These are phyloP conservation scores for Leccinum huronense DNA, from an alignment of 1,284 basidiomycete species.

Conservation along the genomic window DNA sequence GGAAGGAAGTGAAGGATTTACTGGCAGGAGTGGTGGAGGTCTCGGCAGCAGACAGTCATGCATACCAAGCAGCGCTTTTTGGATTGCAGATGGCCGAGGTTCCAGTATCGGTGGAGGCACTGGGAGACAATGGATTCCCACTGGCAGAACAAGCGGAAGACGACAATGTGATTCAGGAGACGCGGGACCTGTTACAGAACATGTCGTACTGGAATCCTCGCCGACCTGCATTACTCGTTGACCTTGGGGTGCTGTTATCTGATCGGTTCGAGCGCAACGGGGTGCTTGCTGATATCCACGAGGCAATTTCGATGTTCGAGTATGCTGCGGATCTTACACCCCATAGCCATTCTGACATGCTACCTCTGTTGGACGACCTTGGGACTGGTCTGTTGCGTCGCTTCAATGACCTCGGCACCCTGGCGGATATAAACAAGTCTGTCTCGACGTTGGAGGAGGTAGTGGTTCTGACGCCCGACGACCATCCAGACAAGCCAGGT, in stretches of 20 bases:
- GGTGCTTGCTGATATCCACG: background rate
- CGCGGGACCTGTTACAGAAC: background rate
- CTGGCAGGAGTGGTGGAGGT: background rate
- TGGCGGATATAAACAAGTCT: background rate
- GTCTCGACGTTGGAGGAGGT: background rate
- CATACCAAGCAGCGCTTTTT: background rate
- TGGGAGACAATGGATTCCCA: background rate
- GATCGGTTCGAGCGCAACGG: background rate
- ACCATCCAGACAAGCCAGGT: background rate
- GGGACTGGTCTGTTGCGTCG: background rate
- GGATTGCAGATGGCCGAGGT: background rate
- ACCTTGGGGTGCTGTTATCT: fast-evolving
- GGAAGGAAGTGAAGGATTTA: background rate
- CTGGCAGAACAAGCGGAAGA: fast-evolving
- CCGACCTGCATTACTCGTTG: background rate
- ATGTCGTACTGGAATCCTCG: background rate
- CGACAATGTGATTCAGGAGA: background rate
- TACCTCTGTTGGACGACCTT: background rate
- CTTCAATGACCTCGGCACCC: background rate
- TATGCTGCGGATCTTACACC: fast-evolving
- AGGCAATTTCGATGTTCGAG: background rate
- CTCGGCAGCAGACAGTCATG: background rate
- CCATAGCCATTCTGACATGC: background rate
- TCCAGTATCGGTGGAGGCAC: background rate
- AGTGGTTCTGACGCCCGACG: background rate